Conservation (phyloP, 148 eudicot genomes). For the Selenicereus undatus region DNA sequence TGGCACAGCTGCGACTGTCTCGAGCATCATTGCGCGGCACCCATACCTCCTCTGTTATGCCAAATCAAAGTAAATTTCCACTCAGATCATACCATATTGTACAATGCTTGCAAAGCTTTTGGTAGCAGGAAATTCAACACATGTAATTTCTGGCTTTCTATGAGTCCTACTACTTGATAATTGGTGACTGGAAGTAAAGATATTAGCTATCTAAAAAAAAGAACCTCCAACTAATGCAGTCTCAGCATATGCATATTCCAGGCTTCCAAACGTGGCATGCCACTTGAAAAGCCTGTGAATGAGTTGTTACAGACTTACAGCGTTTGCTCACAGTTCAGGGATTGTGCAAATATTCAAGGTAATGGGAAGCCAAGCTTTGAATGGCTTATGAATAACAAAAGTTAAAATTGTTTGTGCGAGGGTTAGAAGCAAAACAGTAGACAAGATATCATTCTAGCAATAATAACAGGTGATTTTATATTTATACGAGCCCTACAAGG, state of each 20-base stretch:
- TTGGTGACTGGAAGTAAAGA: too few species aligned
- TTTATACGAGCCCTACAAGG: not conserved
- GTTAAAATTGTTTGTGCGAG: not conserved
- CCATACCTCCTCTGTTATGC: slow-evolving; percentile 67
- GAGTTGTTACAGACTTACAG: not conserved
- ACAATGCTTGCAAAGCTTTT: not conserved
- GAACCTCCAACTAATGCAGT: not conserved
- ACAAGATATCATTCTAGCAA: not conserved
- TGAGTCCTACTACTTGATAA: too few species aligned
- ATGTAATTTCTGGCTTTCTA: too few species aligned
- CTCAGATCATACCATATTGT: not conserved
- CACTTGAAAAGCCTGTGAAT: not conserved
- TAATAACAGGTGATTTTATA: too few species aligned
- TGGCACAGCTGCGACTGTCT: slow-evolving; percentile 89
- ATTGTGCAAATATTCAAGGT: too few species aligned
- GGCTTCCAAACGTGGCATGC: not conserved
- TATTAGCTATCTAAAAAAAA: too few species aligned
- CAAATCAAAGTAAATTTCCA: not conserved
- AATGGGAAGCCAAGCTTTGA: too few species aligned
- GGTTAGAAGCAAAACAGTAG: not conserved
- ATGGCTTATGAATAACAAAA: too few species aligned
- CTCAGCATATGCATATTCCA: too few species aligned
- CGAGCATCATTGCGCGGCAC: slow-evolving; percentile 92
- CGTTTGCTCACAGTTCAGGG: too few species aligned
- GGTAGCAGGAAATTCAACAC: not conserved